phyloP scores from a whole-genome alignment of 2,329 filamentous ascomycete species.

The Pseudogymnoascus sp. region DNA sequence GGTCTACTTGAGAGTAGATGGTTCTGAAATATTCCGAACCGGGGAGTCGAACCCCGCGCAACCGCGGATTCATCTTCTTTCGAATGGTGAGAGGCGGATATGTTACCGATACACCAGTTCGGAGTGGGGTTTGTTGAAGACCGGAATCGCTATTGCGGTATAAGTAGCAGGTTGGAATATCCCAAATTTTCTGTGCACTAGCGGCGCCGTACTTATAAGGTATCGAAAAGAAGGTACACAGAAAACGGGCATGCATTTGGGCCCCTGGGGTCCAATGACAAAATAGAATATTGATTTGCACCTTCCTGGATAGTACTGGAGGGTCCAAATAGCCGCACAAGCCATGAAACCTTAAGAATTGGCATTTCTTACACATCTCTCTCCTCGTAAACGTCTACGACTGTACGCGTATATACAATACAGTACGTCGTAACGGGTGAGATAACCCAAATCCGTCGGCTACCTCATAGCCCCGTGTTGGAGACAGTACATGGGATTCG shows the following conservation, averaged over 20 bases:
- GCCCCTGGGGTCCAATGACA: neutral
- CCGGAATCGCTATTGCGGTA: neutral
- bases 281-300: neutral
- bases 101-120: conserved; percentile 16
- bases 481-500: neutral
- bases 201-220: neutral
- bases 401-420: neutral
- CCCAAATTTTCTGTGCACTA: neutral
- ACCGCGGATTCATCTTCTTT: conserved; percentile 11
- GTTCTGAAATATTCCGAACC: conserved; percentile 15
- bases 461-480: neutral
- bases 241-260: neutral
- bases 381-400: neutral
- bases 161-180: neutral
- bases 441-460: neutral
- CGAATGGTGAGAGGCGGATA: conserved; percentile 12
- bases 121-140: conserved; percentile 5
- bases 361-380: neutral
- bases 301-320: neutral
- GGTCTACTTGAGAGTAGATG: conserved; percentile 9
- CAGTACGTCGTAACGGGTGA: neutral
- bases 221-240: neutral
- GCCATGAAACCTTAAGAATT: neutral
- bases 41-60: conserved; percentile 15
- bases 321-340: neutral